These are phyloP conservation scores for Colletotrichum sp. DNA, from an alignment of 2,329 filamentous ascomycete species.

Conservation along the genomic window DNA sequence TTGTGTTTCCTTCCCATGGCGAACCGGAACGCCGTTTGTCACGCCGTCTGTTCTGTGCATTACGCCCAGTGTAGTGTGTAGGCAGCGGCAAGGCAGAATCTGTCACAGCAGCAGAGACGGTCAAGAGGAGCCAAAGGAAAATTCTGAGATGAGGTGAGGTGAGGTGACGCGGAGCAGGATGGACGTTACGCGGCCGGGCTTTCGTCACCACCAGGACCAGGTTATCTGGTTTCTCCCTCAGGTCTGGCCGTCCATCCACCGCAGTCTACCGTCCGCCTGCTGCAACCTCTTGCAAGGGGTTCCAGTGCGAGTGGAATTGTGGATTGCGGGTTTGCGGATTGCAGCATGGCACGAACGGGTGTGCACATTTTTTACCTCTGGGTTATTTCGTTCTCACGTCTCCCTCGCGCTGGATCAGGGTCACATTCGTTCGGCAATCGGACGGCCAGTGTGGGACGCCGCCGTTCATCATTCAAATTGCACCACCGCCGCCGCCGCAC, in stretches of 20 bases:
- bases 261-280: neutral
- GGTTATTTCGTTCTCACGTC: neutral
- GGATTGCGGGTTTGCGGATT: neutral
- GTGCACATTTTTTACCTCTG: neutral
- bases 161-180: neutral
- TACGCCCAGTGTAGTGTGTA: neutral
- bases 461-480: neutral
- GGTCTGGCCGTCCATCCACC: neutral
- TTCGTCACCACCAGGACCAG: neutral
- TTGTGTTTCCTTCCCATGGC: neutral
- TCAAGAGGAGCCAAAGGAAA: neutral
- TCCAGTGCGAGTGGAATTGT: neutral
- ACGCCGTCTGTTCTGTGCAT: neutral
- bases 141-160: neutral
- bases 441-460: neutral
- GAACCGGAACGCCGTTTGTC: neutral
- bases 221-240: neutral
- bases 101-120: neutral
- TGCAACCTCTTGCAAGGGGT: neutral
- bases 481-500: neutral
- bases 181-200: neutral
- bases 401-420: neutral
- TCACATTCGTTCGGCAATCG: constrained; percentile 2
- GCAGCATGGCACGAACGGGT: neutral
- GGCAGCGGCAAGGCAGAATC: neutral